Evolutionary conservation across 371 early-diverging fungal species (phyloP), one percentile per base, ranked within the genome.

Genomic region (Blyttiomyces sp.): DNA sequence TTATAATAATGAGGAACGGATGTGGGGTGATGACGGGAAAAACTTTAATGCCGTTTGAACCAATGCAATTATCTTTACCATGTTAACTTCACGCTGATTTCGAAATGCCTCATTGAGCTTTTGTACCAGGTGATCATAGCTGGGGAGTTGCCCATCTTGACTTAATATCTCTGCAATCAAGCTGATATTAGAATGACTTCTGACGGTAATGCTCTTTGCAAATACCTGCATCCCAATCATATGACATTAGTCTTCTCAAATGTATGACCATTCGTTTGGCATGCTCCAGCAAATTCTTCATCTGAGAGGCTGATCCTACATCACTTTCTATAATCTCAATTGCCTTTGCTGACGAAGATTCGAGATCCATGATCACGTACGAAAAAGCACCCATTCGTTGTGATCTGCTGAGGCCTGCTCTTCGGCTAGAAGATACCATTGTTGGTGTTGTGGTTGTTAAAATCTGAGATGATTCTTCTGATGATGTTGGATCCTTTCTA

Each of bases 51-150:
- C n/a, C n/a, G n/a, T n/a, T n/a, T n/a, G n/a, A n/a, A n/a, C n/a
- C n/a, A n/a, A n/a, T n/a, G n/a, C n/a, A 11, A 48, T 16, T 6
- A 23, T 49, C n/a, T 39, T 19, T 30, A 67, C 68, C 28, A 23
- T 23, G 43, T 74, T 74, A 49, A 74, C 64, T 5, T 49, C 55
- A n/a, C 53, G 24, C 46, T 74, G 74, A 31, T 70, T 66, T 13
- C 59, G 48, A 43, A 74, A 71, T 16, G 63, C 66, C 31, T 51
- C 57, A 50, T 59, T 61, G 30, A 74, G 60, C 30, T 63, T 54
- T 32, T 28, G 7, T 6, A 69, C 61, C 32, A 74, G 64, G 39
- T 39, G 13, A n/a, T 39, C 39, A n/a, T 39, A 39, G 39, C 11
- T n/a, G 39, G 39, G 11, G 39, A n/a, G 13, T 11, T n/a, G 39